Evolutionary conservation across 2,329 filamentous ascomycete genomes (phyloP).

Genomic region (Rutstroemia sp.): DNA sequence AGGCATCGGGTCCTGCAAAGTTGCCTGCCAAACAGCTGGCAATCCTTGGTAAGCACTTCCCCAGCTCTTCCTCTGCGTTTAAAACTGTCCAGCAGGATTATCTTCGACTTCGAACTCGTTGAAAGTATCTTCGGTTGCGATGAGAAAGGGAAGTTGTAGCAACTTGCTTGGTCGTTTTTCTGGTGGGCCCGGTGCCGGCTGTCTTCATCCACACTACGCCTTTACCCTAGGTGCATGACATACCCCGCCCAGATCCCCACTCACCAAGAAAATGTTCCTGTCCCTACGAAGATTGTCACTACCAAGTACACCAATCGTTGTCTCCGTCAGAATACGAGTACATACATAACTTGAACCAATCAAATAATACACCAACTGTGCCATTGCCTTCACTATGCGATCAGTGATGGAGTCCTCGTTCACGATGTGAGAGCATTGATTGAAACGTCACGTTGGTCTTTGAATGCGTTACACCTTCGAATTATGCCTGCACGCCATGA

Average conservation of each 20-base stretch:
- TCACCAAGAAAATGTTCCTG: not conserved
- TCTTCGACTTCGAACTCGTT: conserved; percentile 1
- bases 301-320: not conserved
- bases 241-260: not conserved
- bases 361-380: not conserved
- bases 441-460: not conserved
- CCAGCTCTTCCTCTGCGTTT: not conserved
- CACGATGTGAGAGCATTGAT: too few species aligned
- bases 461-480: not conserved
- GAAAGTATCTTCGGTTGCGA: conserved; percentile 3
- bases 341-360: not conserved
- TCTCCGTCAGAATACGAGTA: not conserved
- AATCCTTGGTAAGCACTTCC: conserved; percentile 59
- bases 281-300: not conserved
- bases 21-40: conserved; percentile 69
- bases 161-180: not conserved
- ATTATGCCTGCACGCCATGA: too few species aligned
- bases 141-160: not conserved
- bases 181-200: not conserved
- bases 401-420: too few species aligned
- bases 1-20: conserved; percentile 40
- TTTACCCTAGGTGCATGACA: not conserved
- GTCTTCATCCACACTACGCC: not conserved
- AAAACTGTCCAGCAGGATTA: not conserved
- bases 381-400: not conserved